phyloP scores from a whole-genome alignment of 2,329 filamentous ascomycete genomes.

The Gaeumannomyces sp. region DNA sequence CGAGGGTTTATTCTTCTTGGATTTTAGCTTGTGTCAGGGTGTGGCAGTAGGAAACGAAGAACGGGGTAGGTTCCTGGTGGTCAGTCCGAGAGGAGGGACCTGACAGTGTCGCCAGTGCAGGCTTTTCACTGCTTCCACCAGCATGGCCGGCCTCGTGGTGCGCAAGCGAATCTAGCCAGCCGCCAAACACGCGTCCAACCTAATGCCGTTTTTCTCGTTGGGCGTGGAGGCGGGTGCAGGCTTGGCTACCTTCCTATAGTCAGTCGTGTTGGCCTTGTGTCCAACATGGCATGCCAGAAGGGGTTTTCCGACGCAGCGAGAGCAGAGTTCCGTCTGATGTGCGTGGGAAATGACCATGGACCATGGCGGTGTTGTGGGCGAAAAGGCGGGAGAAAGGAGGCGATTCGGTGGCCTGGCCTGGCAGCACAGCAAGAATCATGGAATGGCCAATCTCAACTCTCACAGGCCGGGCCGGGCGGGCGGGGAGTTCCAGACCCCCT shows the following conservation, averaged over 20 bases:
- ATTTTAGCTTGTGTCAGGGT: neutral
- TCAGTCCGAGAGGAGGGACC: no score
- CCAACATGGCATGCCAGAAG: no score
- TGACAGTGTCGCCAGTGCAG: neutral
- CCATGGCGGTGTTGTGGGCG: no score
- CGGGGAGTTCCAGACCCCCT: constrained; percentile 4
- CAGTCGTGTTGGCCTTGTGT: no score
- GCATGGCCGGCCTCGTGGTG: no score
- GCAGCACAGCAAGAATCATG: neutral
- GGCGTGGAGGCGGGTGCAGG: neutral
- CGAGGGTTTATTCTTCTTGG: neutral
- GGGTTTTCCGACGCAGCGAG: no score
- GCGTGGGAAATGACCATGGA: no score
- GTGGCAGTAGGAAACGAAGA: neutral
- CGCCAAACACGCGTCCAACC: no score
- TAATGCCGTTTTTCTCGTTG: neutral
- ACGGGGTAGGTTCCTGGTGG: no score
- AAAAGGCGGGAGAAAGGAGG: neutral
- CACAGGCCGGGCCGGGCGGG: neutral
- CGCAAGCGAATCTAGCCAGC: no score
- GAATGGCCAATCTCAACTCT: neutral
- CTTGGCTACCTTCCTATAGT: neutral
- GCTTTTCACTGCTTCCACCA: neutral
- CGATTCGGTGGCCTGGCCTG: neutral
- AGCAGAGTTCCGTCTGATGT: no score